Evolutionary conservation across 805 yeast species (phyloP), one percentile per base, ranked within the genome.

Genomic region (Metschnikowia similis): DNA sequence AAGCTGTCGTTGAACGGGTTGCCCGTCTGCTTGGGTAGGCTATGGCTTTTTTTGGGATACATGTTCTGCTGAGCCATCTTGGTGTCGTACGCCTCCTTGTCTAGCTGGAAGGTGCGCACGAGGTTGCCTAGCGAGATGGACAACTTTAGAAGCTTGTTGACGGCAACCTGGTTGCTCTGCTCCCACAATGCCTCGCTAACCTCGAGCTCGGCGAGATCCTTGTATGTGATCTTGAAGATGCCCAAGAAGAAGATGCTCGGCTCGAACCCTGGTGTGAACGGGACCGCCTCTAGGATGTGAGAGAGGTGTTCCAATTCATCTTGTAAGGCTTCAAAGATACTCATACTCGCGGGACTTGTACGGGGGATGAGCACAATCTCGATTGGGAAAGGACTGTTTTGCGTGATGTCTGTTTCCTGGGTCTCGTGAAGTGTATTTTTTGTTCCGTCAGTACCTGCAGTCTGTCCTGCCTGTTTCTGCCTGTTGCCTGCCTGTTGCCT

Each of bases 81-180:
- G 45, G 64, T 66, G 21, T 53, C 58, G 38, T 58, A 56, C 34
- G 54, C 49, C 28, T 68, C 71, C 51, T 70, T 68, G 51, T 73
- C 76, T 27, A 59, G 48, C 48, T 67, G 67, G 38, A 67, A 58
- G 9, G 74, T 59, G 50, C 70, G 70, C 38, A 72, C 51, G 32
- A 72, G 58, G 54, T 71, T 72, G 1, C 78, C 78, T 30, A 74
- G 61, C 34, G 76, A 71, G 28, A 74, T 71, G 16, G 74, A 73
- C 31, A 74, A 56, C 56, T 73, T 73, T 41, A 73, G 55, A 30
- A 74, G 61, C 52, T 70, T 71, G 53, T 56, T 67, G 34, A 68
- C 58, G 44, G 73, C 67, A 6, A 72, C 62, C 27, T 74, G 75
- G 50, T 66, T 45, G 30, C 35, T 36, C 35, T 49, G 45, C 27